These are phyloP conservation scores for Termitomyces sp. DNA, from an alignment of 768 basidiomycete genomes.

Conservation along the genomic window DNA sequence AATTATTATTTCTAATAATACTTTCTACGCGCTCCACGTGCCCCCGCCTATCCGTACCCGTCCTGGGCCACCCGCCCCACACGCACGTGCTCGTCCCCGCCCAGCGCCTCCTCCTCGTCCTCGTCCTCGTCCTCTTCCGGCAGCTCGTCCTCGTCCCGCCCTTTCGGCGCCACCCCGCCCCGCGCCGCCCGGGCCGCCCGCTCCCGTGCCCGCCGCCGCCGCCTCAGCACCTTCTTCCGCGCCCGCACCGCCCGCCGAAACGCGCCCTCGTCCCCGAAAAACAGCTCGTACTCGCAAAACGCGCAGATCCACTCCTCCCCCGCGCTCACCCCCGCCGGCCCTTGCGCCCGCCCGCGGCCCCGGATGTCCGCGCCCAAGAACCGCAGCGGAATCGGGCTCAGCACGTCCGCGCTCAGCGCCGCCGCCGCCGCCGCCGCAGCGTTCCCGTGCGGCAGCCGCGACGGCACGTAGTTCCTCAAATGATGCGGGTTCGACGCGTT, in stretches of 20 bases:
- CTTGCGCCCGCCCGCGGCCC: slow-evolving; percentile 19
- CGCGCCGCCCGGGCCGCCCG: slow-evolving; percentile 48
- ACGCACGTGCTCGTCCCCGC: not conserved
- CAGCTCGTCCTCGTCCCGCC: slow-evolving; percentile 13
- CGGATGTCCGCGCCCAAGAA: slow-evolving; percentile 68
- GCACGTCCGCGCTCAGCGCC: slow-evolving; percentile 19
- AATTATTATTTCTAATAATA: not conserved
- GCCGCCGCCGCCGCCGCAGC: too few relatives aligned
- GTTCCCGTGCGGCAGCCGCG: slow-evolving; percentile 55
- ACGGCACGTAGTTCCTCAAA: slow-evolving; percentile 89
- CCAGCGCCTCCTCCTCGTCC: slow-evolving; percentile 9
- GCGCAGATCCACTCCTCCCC: slow-evolving; percentile 92
- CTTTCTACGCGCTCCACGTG: too few relatives aligned
- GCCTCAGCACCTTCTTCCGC: slow-evolving; percentile 72
- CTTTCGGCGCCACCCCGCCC: slow-evolving; percentile 22
- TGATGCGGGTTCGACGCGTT: slow-evolving; percentile 97
- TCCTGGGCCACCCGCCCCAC: not conserved
- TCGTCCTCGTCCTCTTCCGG: slow-evolving; percentile 21
- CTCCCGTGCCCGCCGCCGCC: slow-evolving; percentile 69
- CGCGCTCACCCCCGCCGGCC: slow-evolving; percentile 41
- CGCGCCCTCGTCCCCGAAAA: slow-evolving; percentile 68
- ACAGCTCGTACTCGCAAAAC: slow-evolving; percentile 89
- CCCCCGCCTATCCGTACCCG: not conserved
- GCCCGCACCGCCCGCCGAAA: slow-evolving; percentile 63
- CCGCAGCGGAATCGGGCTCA: slow-evolving; percentile 57